Evolutionary conservation across 164 flowering plant genomes (phyloP), one percentile per base, ranked within the genome.

Genomic region (Houttuynia cordata): DNA sequence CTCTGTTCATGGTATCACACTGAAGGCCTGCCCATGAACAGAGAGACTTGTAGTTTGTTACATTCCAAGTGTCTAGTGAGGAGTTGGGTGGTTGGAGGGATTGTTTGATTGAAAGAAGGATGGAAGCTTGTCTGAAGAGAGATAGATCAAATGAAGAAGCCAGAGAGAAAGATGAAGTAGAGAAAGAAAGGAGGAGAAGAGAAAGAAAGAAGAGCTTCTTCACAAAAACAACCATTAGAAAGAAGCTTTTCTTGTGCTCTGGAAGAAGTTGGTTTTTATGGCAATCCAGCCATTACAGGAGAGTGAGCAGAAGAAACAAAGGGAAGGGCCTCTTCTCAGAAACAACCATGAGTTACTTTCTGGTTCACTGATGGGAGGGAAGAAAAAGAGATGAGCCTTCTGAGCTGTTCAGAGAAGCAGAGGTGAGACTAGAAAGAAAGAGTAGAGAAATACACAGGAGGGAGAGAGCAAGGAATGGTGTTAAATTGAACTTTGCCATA

Each of bases 11-110:
- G 53, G 14, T 51, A 68, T 80, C 81, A 56, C 94, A 87, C 9
- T 54, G 67, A 64, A 87, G 52, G 24, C 86, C 86, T 2, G 73
- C 66, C 93, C 93, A 86, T 56, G 78, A 63, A 61, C 88, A 86
- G 22, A 80, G 78, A 23, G 69, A 74, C 56, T 23, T 25, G 74
- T 67, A 77, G 73, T 78, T 75, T 24, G 86, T 65, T 19, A 69
- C 60, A 49, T 70, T 77, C 91, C 91, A 85, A 53, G 42, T 41
- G 53, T 62, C 24, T 15, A 82, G 66, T 39, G 67, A 70, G 42
- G 78, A 60, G 53, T 50, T 42, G 19, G 67, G 54, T 39, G 53
- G 45, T 9, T 58, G 67, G 60, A 84, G 77, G 54, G 60, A 45
- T 51, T 68, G 74, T 60, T 84, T 84, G 22, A 80, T 58, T 12